Base-by-base conservation (phyloP, 140 eudicot genomes). In the Stevia rebaudiana region DNA sequence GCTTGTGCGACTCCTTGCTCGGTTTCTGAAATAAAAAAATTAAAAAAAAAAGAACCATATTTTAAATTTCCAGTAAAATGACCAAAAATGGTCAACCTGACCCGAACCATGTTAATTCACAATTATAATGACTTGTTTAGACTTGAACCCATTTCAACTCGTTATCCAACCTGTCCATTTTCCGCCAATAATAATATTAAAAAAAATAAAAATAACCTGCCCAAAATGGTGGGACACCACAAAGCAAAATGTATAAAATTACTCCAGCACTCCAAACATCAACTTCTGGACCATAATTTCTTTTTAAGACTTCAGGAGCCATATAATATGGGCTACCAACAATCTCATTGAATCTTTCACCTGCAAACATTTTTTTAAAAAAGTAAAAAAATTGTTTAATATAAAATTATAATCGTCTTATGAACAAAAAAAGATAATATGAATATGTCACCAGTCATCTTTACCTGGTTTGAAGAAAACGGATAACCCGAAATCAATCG, bases 211-310 rank as follows among this genome's bases (percentile, higher is more conserved):
- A 35, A 77, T 11, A 0, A 86, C 95, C 95, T 74, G 95, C 90
- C 96, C 89, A 87, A 75, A 87, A 87, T 28, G 96, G 96, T 6
- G 91, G 95, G 64, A 94, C 85, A 65, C 99, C 99, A 79, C 97
- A 94, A 12, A 94, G 88, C 76, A 94, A 83, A 59, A 94, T 94
- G 80, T 94, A 94, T 24, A 94, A 79, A 67, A 94, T 94, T 5
- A 94, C 99, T 35, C 99, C 99, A 55, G 99, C 99, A 76, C 99
- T 94, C 99, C 99, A 94, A 6, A 94, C 92, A 72, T 94, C 99
- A 6, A 94, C 75, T 71, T 94, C 97, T 15, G 94, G 99, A 50
- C 99, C 99, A 69, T 94, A 94, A 71, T 94, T 82, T 66, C 95
- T 73, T 73, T 80, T 94, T 37, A 92, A 81, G 30, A 92, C 97